Evolutionary conservation across 1,139 yeast genomes (phyloP).

Genomic region (Yamadazyma aaseri): DNA sequence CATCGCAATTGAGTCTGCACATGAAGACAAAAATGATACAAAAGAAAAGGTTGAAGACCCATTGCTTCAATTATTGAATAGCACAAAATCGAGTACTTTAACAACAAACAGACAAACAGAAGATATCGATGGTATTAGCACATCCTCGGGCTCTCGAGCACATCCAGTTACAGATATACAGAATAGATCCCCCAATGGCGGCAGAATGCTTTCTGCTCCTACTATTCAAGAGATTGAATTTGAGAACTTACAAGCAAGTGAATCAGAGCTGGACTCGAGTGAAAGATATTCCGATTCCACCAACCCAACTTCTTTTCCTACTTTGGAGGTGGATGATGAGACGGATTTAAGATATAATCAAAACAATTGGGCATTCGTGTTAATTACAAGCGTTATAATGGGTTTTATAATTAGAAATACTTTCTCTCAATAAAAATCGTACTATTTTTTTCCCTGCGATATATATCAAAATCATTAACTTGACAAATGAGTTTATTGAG

Average conservation of each 20-base stretch:
- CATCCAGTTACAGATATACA: neutral
- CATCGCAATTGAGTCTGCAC: neutral
- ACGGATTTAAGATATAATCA: constrained; percentile 10
- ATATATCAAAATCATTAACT: no score
- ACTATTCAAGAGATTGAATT: neutral
- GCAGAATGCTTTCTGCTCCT: neutral
- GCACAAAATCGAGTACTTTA: neutral
- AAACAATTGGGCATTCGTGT: constrained; percentile 6
- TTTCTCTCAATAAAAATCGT: constrained; percentile 3
- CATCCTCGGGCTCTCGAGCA: no score
- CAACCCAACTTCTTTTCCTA: constrained; percentile 1
- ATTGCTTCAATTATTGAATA: constrained; percentile 1
- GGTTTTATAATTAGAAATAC: constrained; percentile 7
- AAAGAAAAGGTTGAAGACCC: neutral
- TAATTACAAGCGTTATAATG: constrained; percentile 6
- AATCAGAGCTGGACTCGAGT: constrained; percentile 1
- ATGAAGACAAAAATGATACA: neutral
- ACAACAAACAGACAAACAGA: neutral
- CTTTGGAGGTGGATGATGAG: constrained; percentile 5
- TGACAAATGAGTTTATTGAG: no score
- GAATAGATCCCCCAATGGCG: neutral
- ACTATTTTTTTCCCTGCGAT: neutral
- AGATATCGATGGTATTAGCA: no score
- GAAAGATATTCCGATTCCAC: constrained; percentile 2
- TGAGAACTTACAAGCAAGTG: neutral